A percentile compares a stretch with the other conserved stretches of the same genome.
phyloP scores from a whole-genome alignment of 169 alveolate species.

The Plasmodium inui region DNA sequence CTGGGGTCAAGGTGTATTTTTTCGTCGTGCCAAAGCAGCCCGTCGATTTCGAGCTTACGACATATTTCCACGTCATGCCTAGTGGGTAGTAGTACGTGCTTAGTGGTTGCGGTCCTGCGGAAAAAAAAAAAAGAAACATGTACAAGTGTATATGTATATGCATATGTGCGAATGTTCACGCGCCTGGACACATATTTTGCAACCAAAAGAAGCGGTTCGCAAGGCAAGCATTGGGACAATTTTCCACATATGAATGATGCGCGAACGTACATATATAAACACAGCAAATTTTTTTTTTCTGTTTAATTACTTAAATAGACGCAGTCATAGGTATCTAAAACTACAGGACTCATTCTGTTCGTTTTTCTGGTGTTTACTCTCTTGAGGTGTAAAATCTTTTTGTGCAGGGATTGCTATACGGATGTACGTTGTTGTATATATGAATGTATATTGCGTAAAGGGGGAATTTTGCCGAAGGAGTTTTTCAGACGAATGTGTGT shows the following conservation, averaged over 20 bases:
- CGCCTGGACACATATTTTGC: not conserved
- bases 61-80: conserved; percentile 56
- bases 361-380: conserved; percentile 1
- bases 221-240: not conserved
- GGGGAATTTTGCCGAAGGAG: not conserved
- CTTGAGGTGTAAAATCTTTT: not conserved
- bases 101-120: conserved; percentile 21
- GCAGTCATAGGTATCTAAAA: conserved; percentile 27
- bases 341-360: not conserved
- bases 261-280: not conserved
- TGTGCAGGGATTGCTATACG: not conserved
- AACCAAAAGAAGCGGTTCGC: not conserved
- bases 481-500: not conserved
- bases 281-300: not conserved
- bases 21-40: conserved; percentile 55
- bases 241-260: not conserved
- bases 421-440: not conserved
- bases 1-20: conserved; percentile 44
- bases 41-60: conserved; percentile 14
- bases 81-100: conserved; percentile 35
- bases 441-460: conserved; percentile 4
- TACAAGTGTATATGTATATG: not conserved
- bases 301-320: conserved; percentile 53
- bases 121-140: not conserved
- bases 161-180: not conserved